Evolutionary conservation across 345 rosid species (phyloP).

Genomic region (Mercurialis annua): DNA sequence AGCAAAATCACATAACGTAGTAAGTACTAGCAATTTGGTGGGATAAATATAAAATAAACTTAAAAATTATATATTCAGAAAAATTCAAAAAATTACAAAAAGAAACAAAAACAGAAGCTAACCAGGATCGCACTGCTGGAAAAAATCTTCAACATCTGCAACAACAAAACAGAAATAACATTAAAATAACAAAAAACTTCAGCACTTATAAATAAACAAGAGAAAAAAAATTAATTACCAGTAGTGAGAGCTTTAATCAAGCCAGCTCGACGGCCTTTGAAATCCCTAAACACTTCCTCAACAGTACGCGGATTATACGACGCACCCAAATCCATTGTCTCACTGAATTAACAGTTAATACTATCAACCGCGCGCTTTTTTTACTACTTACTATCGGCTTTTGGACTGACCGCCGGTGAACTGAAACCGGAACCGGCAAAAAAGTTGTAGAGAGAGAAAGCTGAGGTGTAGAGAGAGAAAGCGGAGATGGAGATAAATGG

Average conservation of each 20-base stretch:
- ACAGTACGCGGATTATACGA: constrained; percentile 28
- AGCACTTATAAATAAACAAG: not conserved
- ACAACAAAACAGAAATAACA: not conserved
- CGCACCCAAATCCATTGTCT: constrained; percentile 20
- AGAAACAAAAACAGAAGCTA: not conserved
- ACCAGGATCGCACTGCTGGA: constrained; percentile 32
- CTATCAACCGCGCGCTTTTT: too few species aligned
- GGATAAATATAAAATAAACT: too few species aligned
- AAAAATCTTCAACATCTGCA: constrained; percentile 29
- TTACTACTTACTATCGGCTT: not conserved
- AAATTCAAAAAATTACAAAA: not conserved
- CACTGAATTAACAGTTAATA: not conserved
- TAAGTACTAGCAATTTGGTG: too few species aligned
- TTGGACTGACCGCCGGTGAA: too few species aligned
- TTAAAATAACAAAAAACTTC: not conserved
- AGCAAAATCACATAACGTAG: too few species aligned
- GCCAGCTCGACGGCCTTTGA: constrained; percentile 28
- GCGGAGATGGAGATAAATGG: constrained; percentile 12
- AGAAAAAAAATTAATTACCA: not conserved
- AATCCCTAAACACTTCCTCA: constrained; percentile 27
- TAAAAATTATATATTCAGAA: too few species aligned
- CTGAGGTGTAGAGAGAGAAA: not conserved
- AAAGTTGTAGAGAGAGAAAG: not conserved
- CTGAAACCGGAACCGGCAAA: not conserved
- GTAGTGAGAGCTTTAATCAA: constrained; percentile 25